Percentiles rank a stretch among this genome's conserved stretches.
These are phyloP conservation scores for Alternaria sp. DNA, from an alignment of 2,329 filamentous ascomycete genomes.

Conservation along the genomic window DNA sequence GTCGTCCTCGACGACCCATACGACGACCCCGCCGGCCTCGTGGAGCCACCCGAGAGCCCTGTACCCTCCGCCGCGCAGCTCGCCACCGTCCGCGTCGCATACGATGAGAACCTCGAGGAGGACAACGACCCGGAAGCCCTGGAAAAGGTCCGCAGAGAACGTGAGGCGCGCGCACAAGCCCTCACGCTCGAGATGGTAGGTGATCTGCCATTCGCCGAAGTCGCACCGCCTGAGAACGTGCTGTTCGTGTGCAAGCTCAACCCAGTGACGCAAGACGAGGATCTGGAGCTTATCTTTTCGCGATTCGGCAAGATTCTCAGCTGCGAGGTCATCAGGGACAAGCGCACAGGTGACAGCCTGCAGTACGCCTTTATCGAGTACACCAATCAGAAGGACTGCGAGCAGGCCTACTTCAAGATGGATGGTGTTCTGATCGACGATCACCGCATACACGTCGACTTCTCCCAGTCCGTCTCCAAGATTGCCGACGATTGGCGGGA, in stretches of 20 bases:
- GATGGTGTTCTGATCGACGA: conserved; percentile 96
- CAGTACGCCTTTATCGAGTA: conserved; percentile 99
- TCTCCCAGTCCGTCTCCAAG: conserved; percentile 90
- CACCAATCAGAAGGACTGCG: conserved; percentile 88
- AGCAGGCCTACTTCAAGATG: conserved; percentile 98
- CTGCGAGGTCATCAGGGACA: conserved; percentile 94
- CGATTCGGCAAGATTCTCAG: conserved; percentile 94
- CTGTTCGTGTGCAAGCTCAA: conserved; percentile 99
- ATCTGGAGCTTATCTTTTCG: conserved; percentile 93
- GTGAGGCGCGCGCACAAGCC: conserved; percentile 91
- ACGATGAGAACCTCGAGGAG: conserved; percentile 82
- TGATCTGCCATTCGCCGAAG: conserved; percentile 94
- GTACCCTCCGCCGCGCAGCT: conserved; percentile 83
- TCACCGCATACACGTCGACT: conserved; percentile 96
- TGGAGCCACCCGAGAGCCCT: conserved; percentile 80
- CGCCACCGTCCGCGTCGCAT: conserved; percentile 87
- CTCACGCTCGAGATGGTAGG: conserved; percentile 97
- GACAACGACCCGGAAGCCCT: conserved; percentile 80
- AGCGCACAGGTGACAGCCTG: conserved; percentile 89
- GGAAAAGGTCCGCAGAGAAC: conserved; percentile 81
- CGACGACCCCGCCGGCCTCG: conserved; percentile 76
- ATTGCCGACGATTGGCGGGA: conserved; percentile 89
- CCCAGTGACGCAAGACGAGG: conserved; percentile 92
- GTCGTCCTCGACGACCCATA: conserved; percentile 92
- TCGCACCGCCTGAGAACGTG: conserved; percentile 95